Percentiles rank a stretch among this genome's conserved stretches.
Conservation (phyloP, 805 yeast genomes). For the Pichia paraexigua region DNA sequence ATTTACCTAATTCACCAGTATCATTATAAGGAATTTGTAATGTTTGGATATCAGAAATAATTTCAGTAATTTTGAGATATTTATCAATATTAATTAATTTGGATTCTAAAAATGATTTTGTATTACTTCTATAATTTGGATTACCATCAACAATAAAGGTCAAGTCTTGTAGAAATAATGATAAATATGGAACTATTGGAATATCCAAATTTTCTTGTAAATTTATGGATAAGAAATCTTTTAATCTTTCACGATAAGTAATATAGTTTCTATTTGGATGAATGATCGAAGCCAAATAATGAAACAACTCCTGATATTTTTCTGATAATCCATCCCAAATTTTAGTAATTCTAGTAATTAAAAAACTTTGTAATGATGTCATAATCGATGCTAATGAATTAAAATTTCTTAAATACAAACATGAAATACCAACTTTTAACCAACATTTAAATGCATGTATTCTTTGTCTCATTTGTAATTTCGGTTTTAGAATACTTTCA, state of each 20-base stretch:
- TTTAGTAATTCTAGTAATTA: constrained; percentile 51
- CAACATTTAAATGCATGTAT: constrained; percentile 53
- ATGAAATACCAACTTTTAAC: constrained; percentile 67
- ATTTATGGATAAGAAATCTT: constrained; percentile 45
- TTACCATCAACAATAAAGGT: constrained; percentile 82
- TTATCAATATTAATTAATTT: constrained; percentile 68
- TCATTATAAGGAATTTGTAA: constrained; percentile 54
- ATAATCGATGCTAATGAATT: constrained; percentile 74
- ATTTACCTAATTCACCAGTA: constrained; percentile 24
- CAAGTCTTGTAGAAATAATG: constrained; percentile 67
- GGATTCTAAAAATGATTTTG: constrained; percentile 42
- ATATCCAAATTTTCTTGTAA: constrained; percentile 34
- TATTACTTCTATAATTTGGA: constrained; percentile 52
- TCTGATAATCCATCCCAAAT: constrained; percentile 53
- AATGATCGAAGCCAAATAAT: constrained; percentile 56
- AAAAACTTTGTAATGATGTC: constrained; percentile 67
- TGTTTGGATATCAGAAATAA: constrained; percentile 58
- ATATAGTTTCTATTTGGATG: constrained; percentile 70
- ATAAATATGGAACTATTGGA: constrained; percentile 71
- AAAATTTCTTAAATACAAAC: constrained; percentile 65
- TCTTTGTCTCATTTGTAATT: constrained; percentile 40
- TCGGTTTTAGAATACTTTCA: constrained; percentile 56
- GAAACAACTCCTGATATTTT: constrained; percentile 54
- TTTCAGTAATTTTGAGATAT: constrained; percentile 56
- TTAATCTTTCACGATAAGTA: constrained; percentile 57